Percentiles rank a stretch among this genome's conserved stretches.
Evolutionary conservation across 768 basidiomycete species (phyloP).

Genomic region (Chiua virens): DNA sequence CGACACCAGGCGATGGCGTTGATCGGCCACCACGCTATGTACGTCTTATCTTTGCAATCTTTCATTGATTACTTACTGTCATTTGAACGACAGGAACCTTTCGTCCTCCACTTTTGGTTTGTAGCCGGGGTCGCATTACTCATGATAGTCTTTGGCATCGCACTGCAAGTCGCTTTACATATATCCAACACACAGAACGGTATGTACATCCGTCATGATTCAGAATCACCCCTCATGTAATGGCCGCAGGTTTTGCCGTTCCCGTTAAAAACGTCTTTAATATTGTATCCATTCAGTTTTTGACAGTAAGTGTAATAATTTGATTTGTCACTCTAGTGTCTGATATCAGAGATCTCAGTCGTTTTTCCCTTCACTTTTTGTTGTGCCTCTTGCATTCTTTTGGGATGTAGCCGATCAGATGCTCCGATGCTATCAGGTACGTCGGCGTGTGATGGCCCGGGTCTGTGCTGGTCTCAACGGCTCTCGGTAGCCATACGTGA

Average conservation of each 20-base stretch:
- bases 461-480: conserved; percentile 3
- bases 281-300: conserved; percentile 44
- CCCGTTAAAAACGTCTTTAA: conserved; percentile 49
- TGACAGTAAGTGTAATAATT: conserved; percentile 39
- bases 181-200: conserved; percentile 22
- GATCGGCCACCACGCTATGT: conserved; percentile 46
- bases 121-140: conserved; percentile 39
- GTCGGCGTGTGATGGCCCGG: conserved; percentile 12
- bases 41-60: conserved; percentile 10
- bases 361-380: conserved; percentile 54
- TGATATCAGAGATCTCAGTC: conserved; percentile 37
- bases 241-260: conserved; percentile 51
- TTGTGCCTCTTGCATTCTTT: conserved; percentile 49
- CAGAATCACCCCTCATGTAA: neutral
- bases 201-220: neutral
- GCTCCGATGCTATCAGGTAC: conserved; percentile 58
- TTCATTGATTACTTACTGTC: neutral
- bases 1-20: conserved; percentile 36
- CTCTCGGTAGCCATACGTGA: conserved; percentile 56
- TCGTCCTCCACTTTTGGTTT: conserved; percentile 38
- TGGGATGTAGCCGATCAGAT: conserved; percentile 56
- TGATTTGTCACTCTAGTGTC: neutral
- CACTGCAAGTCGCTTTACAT: conserved; percentile 9
- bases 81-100: conserved; percentile 24
- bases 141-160: conserved; percentile 37